Percentiles rank a stretch among this genome's conserved stretches.
phyloP scores from a whole-genome alignment of 176 grass and related monocot species.

The Phoenix dactylifera region DNA sequence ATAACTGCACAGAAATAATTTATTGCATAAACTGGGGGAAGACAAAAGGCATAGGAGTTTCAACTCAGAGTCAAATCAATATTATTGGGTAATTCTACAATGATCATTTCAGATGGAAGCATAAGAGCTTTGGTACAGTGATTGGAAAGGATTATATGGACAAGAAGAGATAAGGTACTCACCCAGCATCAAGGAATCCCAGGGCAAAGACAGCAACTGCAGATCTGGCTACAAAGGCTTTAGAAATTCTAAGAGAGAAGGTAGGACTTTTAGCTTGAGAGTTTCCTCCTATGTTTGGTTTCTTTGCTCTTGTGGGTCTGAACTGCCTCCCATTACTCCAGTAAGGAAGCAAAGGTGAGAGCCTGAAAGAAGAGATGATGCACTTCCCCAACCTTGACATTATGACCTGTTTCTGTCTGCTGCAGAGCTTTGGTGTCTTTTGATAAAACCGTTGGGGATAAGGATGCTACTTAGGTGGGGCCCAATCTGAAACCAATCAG shows the following conservation, averaged over 20 bases:
- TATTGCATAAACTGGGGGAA: neutral
- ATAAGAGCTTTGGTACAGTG: too few species aligned
- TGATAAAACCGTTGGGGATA: too few species aligned
- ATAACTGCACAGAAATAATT: too few species aligned
- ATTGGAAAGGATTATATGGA: neutral
- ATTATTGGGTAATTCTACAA: too few species aligned
- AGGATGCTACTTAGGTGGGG: too few species aligned
- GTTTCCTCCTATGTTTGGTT: slow-evolving; percentile 8
- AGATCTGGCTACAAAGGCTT: slow-evolving; percentile 27
- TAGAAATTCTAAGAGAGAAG: slow-evolving; percentile 22
- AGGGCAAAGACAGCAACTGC: slow-evolving; percentile 58
- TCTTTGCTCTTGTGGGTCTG: slow-evolving; percentile 16
- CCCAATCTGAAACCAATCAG: too few species aligned
- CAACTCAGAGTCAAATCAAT: too few species aligned
- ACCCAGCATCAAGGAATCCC: slow-evolving; percentile 89
- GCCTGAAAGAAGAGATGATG: slow-evolving; percentile 1
- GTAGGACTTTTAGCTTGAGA: neutral
- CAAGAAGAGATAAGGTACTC: neutral
- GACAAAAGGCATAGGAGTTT: neutral
- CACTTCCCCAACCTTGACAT: slow-evolving; percentile 4
- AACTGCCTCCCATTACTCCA: slow-evolving; percentile 17
- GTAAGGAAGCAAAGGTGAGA: slow-evolving; percentile 1
- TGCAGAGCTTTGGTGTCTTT: too few species aligned
- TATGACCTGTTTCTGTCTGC: too few species aligned
- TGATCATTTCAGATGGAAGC: neutral